phyloP scores from a whole-genome alignment of 2,329 filamentous ascomycete genomes.

The Emmonsiellopsis sp. region DNA sequence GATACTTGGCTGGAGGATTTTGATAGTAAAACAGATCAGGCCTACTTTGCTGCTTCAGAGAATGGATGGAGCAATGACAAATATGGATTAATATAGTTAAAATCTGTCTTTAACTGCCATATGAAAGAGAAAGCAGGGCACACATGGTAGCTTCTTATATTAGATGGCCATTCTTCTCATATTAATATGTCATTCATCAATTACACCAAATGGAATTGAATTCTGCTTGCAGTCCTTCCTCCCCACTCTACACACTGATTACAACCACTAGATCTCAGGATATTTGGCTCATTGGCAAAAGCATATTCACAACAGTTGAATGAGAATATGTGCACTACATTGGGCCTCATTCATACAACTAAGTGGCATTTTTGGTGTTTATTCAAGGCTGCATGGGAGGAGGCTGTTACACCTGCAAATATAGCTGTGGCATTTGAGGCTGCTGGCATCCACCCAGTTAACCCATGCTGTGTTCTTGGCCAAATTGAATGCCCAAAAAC shows the following conservation, averaged over 20 bases:
- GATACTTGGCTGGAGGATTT: too few species aligned
- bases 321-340: neutral
- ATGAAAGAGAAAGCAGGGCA: too few species aligned
- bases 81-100: too few species aligned
- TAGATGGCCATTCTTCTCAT: too few species aligned
- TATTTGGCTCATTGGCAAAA: neutral
- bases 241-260: slow-evolving; percentile 4
- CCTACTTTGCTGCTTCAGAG: too few species aligned
- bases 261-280: slow-evolving; percentile 4
- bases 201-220: neutral
- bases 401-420: neutral
- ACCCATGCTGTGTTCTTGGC: neutral
- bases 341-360: neutral
- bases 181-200: neutral
- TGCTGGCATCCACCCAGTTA: neutral
- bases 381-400: neutral
- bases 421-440: neutral
- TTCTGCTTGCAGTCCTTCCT: slow-evolving; percentile 5
- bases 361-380: neutral
- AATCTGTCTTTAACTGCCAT: too few species aligned
- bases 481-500: neutral
- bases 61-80: too few species aligned
- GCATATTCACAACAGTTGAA: slow-evolving; percentile 1
- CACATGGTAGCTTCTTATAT: too few species aligned
- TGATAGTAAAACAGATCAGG: too few species aligned